Conservation (phyloP, 2,329 filamentous ascomycete species). For the Keithomyces neogunnii region DNA sequence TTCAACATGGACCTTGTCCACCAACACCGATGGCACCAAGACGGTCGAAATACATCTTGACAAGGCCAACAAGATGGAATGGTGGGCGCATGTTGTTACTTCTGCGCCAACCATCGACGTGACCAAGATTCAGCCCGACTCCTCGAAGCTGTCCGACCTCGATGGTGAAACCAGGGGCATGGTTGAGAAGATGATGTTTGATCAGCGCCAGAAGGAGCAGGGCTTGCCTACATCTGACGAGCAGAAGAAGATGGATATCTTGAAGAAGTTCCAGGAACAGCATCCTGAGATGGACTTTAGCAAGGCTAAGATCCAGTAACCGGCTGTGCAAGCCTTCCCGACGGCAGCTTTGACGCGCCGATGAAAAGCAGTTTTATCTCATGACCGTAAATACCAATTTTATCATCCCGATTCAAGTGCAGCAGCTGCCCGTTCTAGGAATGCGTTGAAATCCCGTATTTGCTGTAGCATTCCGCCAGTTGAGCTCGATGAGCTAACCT, state of each 20-base stretch:
- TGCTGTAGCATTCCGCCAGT: constrained; percentile 46
- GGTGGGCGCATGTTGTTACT: constrained; percentile 92
- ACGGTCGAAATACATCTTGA: constrained; percentile 77
- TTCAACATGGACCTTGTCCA: constrained; percentile 85
- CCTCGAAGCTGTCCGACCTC: constrained; percentile 81
- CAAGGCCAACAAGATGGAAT: constrained; percentile 95
- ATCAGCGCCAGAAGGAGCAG: constrained; percentile 93
- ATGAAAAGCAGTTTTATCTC: background rate
- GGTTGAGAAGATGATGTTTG: constrained; percentile 99
- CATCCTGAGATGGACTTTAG: constrained; percentile 66
- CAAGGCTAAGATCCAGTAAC: constrained; percentile 56
- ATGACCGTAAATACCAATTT: constrained; percentile 9
- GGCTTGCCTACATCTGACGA: constrained; percentile 87
- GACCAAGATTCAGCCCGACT: constrained; percentile 88
- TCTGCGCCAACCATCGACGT: constrained; percentile 87
- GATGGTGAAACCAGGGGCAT: constrained; percentile 92
- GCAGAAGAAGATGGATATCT: constrained; percentile 86
- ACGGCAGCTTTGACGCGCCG: background rate
- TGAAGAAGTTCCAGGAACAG: constrained; percentile 86
- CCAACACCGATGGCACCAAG: constrained; percentile 59
- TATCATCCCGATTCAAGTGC: constrained; percentile 40
- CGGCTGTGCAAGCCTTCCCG: background rate
- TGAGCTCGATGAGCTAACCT: constrained; percentile 40
- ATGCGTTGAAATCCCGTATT: constrained; percentile 53
- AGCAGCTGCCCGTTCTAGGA: constrained; percentile 51